Conservation (phyloP, 192 early-diverging fungal genomes). For the Coemansia pectinata region DNA sequence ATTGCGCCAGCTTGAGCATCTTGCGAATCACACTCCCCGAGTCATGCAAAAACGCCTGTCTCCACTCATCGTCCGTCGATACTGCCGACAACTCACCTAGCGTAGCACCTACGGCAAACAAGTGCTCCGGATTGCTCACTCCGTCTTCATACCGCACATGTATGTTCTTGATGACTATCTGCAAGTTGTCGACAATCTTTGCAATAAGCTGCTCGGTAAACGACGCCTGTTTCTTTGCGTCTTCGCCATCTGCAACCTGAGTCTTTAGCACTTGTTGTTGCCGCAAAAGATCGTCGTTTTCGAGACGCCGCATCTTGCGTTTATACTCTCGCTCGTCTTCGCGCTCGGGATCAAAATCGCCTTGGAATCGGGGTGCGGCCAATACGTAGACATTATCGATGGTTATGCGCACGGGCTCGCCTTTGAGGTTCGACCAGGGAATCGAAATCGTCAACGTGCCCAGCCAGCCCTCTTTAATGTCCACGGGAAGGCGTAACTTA, state of each 20-base stretch:
- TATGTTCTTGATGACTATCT: slow-evolving; percentile 92
- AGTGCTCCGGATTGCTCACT: slow-evolving; percentile 70
- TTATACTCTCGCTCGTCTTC: slow-evolving; percentile 75
- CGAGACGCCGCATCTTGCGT: slow-evolving; percentile 81
- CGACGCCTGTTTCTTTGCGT: slow-evolving; percentile 72
- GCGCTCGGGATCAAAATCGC: slow-evolving; percentile 81
- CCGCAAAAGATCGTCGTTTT: slow-evolving; percentile 47
- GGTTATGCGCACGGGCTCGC: slow-evolving; percentile 85
- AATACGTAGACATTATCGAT: slow-evolving; percentile 89
- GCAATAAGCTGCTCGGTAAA: slow-evolving; percentile 88
- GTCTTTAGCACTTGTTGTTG: slow-evolving; percentile 36
- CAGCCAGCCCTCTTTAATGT: slow-evolving; percentile 87
- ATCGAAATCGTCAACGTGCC: slow-evolving; percentile 92
- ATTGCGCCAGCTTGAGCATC: slow-evolving; percentile 68
- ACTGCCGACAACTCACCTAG: slow-evolving; percentile 88
- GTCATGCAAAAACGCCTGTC: slow-evolving; percentile 75
- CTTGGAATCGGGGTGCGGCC: slow-evolving; percentile 78
- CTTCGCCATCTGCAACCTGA: slow-evolving; percentile 37
- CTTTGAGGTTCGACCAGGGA: slow-evolving; percentile 96
- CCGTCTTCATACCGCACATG: slow-evolving; percentile 95
- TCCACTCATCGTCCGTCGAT: slow-evolving; percentile 86
- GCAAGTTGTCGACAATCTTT: slow-evolving; percentile 96
- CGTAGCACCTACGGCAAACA: slow-evolving; percentile 88
- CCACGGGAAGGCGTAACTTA: slow-evolving; percentile 92
- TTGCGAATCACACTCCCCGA: slow-evolving; percentile 84